A percentile compares a stretch with the other conserved stretches of the same genome.
Conservation (phyloP, 345 rosid genomes). For the Pistacia atlantica region DNA sequence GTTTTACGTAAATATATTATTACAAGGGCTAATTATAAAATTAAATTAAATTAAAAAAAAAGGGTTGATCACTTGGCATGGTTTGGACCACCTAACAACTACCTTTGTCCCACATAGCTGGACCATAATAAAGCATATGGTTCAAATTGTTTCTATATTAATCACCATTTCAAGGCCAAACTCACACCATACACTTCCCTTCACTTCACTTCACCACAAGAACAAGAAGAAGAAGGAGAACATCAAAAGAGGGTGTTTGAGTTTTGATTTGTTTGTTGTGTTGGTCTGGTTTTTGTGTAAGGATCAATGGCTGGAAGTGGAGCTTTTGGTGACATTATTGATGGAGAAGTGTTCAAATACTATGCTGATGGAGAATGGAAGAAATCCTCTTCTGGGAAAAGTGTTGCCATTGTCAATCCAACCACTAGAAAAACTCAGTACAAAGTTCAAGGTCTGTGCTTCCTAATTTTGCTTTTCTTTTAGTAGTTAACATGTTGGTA, state of each 20-base stretch:
- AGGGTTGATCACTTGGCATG: slow-evolving; percentile 25
- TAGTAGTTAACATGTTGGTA: too few species aligned
- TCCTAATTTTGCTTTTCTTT: too few species aligned
- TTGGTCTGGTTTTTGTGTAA: background rate
- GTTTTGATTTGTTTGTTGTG: too few species aligned
- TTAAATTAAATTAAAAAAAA: too few species aligned
- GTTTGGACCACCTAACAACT: slow-evolving; percentile 35
- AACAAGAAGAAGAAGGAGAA: too few species aligned
- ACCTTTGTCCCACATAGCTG: background rate
- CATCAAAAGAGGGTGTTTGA: too few species aligned
- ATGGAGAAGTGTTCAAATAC: slow-evolving; percentile 85
- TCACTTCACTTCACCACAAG: background rate
- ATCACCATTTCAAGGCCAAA: slow-evolving; percentile 15
- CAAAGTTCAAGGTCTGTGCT: slow-evolving; percentile 75
- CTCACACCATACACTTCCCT: slow-evolving; percentile 19
- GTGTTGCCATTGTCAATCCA: slow-evolving; percentile 82
- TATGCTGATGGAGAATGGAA: slow-evolving; percentile 88
- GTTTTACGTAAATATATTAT: too few species aligned
- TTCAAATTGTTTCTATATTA: slow-evolving; percentile 39
- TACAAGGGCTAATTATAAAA: too few species aligned
- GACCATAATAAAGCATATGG: slow-evolving; percentile 26
- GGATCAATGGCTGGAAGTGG: slow-evolving; percentile 72
- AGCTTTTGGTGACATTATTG: slow-evolving; percentile 73
- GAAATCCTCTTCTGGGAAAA: slow-evolving; percentile 77
- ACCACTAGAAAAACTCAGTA: slow-evolving; percentile 80